A percentile compares a stretch with the other conserved stretches of the same genome.
phyloP scores from a whole-genome alignment of 139 green algal species.

The Chlorella vulgaris region DNA sequence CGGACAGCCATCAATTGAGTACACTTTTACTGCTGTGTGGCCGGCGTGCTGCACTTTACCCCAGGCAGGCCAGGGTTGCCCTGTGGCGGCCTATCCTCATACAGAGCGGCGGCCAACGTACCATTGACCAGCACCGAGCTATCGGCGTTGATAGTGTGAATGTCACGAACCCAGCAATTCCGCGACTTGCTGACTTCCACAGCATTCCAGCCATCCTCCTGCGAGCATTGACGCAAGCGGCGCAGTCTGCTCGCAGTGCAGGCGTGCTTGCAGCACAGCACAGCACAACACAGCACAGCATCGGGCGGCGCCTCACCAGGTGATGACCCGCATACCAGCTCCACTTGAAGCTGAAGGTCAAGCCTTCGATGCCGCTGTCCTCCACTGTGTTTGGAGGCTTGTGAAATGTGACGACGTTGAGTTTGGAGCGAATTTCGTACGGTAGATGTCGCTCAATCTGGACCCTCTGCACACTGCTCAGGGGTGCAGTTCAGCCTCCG shows the following conservation, averaged over 20 bases:
- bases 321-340: conserved; percentile 1
- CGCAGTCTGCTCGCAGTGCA: background rate
- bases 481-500: background rate
- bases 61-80: background rate
- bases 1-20: background rate
- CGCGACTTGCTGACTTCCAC: background rate
- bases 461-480: background rate
- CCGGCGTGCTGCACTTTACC: background rate
- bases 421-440: background rate
- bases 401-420: background rate
- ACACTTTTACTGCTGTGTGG: background rate
- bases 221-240: background rate
- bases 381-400: background rate
- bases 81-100: no score
- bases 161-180: conserved; percentile 10
- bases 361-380: conserved; percentile 23
- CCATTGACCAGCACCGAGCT: conserved; percentile 4
- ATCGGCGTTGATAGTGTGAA: conserved; percentile 9
- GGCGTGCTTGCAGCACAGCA: background rate
- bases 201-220: conserved; percentile 16
- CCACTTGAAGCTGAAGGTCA: conserved; percentile 22
- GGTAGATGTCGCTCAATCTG: background rate
- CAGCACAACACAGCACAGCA: background rate
- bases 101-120: no score
- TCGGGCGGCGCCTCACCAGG: conserved; percentile 6